A percentile compares a stretch with the other conserved stretches of the same genome.
Conservation (phyloP, 768 basidiomycete genomes). For the Tylopilus cervinicoccineus region DNA sequence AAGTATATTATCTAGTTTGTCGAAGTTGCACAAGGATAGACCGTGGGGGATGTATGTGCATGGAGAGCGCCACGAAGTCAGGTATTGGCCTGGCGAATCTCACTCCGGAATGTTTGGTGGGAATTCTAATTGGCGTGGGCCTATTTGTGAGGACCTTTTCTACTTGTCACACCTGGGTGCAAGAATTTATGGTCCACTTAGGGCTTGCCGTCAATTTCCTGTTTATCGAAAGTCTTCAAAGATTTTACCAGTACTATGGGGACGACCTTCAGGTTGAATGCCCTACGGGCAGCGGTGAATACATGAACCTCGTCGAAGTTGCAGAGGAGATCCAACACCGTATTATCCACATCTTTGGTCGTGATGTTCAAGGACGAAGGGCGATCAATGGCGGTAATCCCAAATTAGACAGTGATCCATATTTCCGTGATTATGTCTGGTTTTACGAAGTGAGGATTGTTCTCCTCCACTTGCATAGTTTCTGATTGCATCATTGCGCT, state of each 20-base stretch:
- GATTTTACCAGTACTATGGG: slow-evolving; percentile 98
- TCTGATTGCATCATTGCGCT: slow-evolving; percentile 3
- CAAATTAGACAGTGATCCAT: slow-evolving; percentile 85
- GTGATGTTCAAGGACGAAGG: slow-evolving; percentile 79
- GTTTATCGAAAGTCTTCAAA: slow-evolving; percentile 91
- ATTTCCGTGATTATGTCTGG: slow-evolving; percentile 96
- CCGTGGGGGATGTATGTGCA: slow-evolving; percentile 96
- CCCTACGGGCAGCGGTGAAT: slow-evolving; percentile 95
- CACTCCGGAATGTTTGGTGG: slow-evolving; percentile 97
- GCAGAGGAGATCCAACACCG: slow-evolving; percentile 99
- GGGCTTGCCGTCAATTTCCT: slow-evolving; percentile 97
- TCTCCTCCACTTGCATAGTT: neutral
- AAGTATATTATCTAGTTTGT: slow-evolving; percentile 52
- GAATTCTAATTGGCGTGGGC: slow-evolving; percentile 98
- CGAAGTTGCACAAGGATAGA: slow-evolving; percentile 83
- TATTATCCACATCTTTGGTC: slow-evolving; percentile 98
- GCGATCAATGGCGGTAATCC: slow-evolving; percentile 90
- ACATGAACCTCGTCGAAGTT: slow-evolving; percentile 90
- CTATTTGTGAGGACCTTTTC: slow-evolving; percentile 55
- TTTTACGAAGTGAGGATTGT: slow-evolving; percentile 75
- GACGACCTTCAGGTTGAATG: slow-evolving; percentile 92
- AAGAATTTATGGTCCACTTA: slow-evolving; percentile 22
- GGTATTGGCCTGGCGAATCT: slow-evolving; percentile 98
- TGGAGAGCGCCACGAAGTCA: slow-evolving; percentile 86
- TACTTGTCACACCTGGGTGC: neutral